Conservation (phyloP, 306 rosid species). For the Lathyrus sativus region DNA sequence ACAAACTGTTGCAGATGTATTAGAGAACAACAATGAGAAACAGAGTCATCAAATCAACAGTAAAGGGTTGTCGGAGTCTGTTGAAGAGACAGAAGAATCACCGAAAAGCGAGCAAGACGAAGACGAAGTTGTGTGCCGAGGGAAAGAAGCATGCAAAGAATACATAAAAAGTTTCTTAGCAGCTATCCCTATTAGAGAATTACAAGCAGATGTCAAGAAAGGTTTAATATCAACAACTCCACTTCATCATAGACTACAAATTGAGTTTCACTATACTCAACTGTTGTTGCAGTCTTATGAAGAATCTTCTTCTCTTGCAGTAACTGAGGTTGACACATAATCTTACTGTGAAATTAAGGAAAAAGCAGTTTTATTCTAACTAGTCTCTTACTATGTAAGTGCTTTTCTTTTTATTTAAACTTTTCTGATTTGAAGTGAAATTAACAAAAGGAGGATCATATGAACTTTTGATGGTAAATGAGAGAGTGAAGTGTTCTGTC, state of each 20-base stretch:
- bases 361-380: constrained; percentile 59
- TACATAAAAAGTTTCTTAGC: constrained; percentile 98
- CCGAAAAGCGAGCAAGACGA: constrained; percentile 51
- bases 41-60: constrained; percentile 47
- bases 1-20: constrained; percentile 45
- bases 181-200: constrained; percentile 90
- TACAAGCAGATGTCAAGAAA: constrained; percentile 92
- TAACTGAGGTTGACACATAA: constrained; percentile 46
- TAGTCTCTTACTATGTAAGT: constrained; percentile 41
- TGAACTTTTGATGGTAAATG: constrained; percentile 40
- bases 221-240: constrained; percentile 84
- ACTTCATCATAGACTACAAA: constrained; percentile 90
- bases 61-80: constrained; percentile 51
- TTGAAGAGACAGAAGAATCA: constrained; percentile 51
- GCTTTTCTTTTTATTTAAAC: constrained; percentile 24
- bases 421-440: constrained; percentile 42
- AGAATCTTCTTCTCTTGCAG: constrained; percentile 43
- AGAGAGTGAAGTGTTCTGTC: constrained; percentile 32
- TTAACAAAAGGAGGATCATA: constrained; percentile 53
- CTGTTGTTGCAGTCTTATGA: constrained; percentile 46
- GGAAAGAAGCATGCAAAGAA: constrained; percentile 96
- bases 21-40: constrained; percentile 51
- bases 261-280: constrained; percentile 85
- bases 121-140: constrained; percentile 70
- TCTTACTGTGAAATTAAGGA: constrained; percentile 51